Evolutionary conservation across 768 basidiomycete species (phyloP).

Genomic region (Mycena crocata): DNA sequence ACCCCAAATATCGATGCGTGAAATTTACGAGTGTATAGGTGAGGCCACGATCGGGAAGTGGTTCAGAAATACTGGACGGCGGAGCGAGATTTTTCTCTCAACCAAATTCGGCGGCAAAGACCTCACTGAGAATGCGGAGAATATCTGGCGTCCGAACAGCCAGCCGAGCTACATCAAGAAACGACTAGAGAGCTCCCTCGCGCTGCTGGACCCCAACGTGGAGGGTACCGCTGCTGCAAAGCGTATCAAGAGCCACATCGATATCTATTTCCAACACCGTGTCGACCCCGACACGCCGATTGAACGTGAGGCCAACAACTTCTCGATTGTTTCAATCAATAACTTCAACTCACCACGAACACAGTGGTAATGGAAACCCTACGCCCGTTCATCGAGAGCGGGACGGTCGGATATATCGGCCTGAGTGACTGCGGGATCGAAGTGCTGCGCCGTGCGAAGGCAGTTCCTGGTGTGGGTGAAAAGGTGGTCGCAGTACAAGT

Average conservation of each 20-base stretch:
- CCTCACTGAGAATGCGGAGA: constrained; percentile 15
- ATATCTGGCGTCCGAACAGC: constrained; percentile 39
- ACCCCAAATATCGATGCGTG: neutral
- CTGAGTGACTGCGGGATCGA: constrained; percentile 41
- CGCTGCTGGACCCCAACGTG: neutral
- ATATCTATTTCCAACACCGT: constrained; percentile 44
- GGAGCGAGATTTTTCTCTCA: constrained; percentile 56
- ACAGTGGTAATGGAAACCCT: constrained; percentile 34
- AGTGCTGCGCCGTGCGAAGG: constrained; percentile 41
- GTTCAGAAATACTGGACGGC: constrained; percentile 33
- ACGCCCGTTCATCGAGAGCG: constrained; percentile 31
- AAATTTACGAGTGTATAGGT: neutral
- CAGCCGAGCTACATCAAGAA: constrained; percentile 44
- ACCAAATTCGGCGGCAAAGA: constrained; percentile 55
- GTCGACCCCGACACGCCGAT: constrained; percentile 27
- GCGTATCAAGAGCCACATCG: constrained; percentile 38
- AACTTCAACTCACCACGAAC: neutral
- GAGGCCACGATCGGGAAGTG: constrained; percentile 7
- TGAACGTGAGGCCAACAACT: constrained; percentile 21
- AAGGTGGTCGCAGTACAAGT: constrained; percentile 39
- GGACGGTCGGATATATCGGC: constrained; percentile 43
- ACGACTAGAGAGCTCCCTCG: constrained; percentile 43
- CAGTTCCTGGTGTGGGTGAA: constrained; percentile 36
- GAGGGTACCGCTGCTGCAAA: constrained; percentile 7
- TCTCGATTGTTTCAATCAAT: neutral